A percentile compares a stretch with the other conserved stretches of the same genome.
phyloP scores from a whole-genome alignment of 805 yeast species.

The Barnettozyma californica region DNA sequence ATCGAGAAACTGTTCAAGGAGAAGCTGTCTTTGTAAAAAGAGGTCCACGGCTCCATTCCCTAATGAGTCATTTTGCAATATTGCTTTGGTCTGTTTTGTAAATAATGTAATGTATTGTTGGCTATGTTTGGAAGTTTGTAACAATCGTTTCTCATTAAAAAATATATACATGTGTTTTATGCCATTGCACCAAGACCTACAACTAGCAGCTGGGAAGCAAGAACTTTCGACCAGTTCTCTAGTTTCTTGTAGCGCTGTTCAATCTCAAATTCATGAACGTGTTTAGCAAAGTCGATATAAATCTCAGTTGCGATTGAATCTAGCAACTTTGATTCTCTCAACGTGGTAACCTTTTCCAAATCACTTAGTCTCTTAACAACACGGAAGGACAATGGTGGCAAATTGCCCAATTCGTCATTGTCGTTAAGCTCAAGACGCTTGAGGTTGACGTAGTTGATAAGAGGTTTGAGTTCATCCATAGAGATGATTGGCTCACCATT shows the following conservation, averaged over 20 bases:
- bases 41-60: neutral
- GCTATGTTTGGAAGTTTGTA: neutral
- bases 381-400: constrained; percentile 33
- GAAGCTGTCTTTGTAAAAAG: constrained; percentile 38
- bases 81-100: neutral
- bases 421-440: constrained; percentile 23
- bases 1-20: constrained; percentile 56
- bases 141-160: constrained; percentile 1
- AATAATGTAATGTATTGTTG: neutral
- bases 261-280: constrained; percentile 49
- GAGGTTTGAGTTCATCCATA: constrained; percentile 52
- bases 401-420: constrained; percentile 20
- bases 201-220: constrained; percentile 52
- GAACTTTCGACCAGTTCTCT: constrained; percentile 51
- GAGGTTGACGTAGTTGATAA: constrained; percentile 56
- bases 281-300: constrained; percentile 49
- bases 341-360: constrained; percentile 33
- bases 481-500: constrained; percentile 52
- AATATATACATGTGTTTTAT: constrained; percentile 4
- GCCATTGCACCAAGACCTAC: constrained; percentile 59
- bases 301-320: constrained; percentile 51
- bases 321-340: constrained; percentile 40
- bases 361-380: constrained; percentile 42
- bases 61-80: neutral
- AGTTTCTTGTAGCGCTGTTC: constrained; percentile 40